These are phyloP conservation scores for Curvularia sp. DNA, from an alignment of 2,329 filamentous ascomycete species.

Conservation along the genomic window DNA sequence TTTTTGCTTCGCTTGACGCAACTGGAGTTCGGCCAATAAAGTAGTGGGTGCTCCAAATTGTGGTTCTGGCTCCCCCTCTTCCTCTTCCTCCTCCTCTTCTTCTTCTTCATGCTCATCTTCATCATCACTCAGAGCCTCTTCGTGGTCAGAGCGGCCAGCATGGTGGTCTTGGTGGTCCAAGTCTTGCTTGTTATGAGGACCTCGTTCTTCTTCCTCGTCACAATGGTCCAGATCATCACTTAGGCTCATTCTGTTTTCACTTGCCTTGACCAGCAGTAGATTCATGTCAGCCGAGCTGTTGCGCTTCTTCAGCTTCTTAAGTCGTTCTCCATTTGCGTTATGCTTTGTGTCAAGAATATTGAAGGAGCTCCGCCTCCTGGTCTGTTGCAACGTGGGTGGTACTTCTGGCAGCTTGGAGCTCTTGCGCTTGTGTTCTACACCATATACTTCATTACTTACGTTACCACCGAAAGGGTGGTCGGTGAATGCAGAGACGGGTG, in stretches of 20 bases:
- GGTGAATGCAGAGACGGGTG: conserved; percentile 89
- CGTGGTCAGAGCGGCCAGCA: conserved; percentile 12
- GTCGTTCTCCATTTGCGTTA: conserved; percentile 44
- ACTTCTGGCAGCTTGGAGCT: conserved; percentile 43
- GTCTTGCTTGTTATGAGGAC: conserved; percentile 30
- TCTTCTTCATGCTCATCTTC: conserved; percentile 50
- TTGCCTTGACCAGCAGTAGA: conserved; percentile 41
- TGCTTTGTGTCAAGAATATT: conserved; percentile 49
- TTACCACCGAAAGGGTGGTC: conserved; percentile 84
- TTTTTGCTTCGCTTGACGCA: conserved; percentile 89
- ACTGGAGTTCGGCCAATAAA: conserved; percentile 86
- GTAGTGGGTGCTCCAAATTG: conserved; percentile 83
- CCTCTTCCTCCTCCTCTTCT: conserved; percentile 53
- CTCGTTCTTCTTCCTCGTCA: conserved; percentile 40
- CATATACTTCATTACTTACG: conserved; percentile 77
- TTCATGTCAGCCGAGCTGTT: conserved; percentile 51
- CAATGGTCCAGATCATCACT: conserved; percentile 41
- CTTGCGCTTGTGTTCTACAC: conserved; percentile 54
- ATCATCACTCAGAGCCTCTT: conserved; percentile 55
- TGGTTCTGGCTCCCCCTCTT: conserved; percentile 50
- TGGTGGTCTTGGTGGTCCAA: conserved; percentile 10
- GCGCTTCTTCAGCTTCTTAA: conserved; percentile 53
- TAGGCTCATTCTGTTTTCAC: conserved; percentile 48
- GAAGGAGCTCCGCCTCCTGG: conserved; percentile 49
- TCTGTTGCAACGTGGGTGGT: conserved; percentile 31